Percentiles rank a stretch among this genome's conserved stretches.
Conservation (phyloP, 306 rosid genomes). For the Quillaja saponaria region DNA sequence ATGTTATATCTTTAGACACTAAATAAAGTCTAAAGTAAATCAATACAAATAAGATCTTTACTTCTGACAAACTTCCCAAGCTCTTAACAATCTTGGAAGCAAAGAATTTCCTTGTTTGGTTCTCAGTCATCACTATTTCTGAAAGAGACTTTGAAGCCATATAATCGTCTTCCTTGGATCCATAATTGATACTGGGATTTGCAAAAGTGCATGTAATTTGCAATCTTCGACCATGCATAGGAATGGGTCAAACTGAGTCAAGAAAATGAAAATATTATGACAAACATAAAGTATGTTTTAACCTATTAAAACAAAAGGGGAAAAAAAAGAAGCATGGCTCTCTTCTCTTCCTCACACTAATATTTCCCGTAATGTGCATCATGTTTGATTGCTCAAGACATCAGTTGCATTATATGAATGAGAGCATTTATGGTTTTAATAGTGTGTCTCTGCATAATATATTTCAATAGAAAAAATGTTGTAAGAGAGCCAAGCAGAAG, state of each 20-base stretch:
- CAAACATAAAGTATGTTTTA: constrained; percentile 1
- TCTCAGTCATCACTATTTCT: constrained; percentile 40
- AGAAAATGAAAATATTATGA: constrained; percentile 21
- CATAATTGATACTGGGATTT: constrained; percentile 45
- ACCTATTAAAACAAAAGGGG: not conserved
- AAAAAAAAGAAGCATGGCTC: constrained; percentile 13
- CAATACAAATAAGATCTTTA: constrained; percentile 32
- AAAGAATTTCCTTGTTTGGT: constrained; percentile 54
- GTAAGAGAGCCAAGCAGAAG: too few relatives aligned
- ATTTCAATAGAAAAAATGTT: constrained; percentile 4
- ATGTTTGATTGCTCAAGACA: constrained; percentile 25
- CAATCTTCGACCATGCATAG: constrained; percentile 62
- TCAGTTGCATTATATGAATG: not conserved
- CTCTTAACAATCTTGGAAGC: constrained; percentile 66
- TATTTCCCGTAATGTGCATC: constrained; percentile 12
- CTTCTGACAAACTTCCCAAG: constrained; percentile 60
- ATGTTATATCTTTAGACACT: not conserved
- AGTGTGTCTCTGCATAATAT: constrained; percentile 1
- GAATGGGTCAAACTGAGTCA: constrained; percentile 78
- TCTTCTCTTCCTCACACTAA: constrained; percentile 2
- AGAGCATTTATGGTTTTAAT: constrained; percentile 13
- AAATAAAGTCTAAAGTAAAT: not conserved
- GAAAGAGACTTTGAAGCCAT: constrained; percentile 56
- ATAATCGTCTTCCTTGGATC: constrained; percentile 75
- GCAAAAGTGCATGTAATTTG: constrained; percentile 64